These are phyloP conservation scores for Globisporangium sylvaticum DNA, from an alignment of 352 stramenopile genomes.

Conservation along the genomic window DNA sequence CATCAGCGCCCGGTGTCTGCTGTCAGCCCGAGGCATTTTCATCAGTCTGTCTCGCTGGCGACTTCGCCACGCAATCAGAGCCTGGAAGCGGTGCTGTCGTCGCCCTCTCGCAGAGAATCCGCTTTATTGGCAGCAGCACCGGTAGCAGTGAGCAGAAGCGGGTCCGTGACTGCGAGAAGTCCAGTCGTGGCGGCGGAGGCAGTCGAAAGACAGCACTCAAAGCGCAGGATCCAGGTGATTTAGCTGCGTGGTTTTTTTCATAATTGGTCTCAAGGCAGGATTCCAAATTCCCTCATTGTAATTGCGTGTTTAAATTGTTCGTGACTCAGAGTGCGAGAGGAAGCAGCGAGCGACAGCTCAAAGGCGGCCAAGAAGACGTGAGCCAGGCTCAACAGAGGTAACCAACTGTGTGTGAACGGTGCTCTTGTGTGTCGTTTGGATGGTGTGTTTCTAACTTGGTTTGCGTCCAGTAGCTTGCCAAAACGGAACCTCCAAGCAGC, in stretches of 20 bases:
- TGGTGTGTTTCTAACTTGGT: neutral
- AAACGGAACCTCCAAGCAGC: conserved; percentile 3
- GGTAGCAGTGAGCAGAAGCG: conserved; percentile 1
- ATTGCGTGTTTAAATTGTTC: neutral
- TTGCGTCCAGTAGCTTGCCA: neutral
- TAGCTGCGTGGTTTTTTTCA: neutral
- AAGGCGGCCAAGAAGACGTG: neutral
- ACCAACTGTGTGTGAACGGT: neutral
- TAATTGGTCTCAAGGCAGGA: neutral
- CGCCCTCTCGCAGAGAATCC: neutral
- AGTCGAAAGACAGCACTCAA: neutral
- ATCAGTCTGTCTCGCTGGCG: neutral
- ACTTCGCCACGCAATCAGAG: neutral
- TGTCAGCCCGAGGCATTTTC: neutral
- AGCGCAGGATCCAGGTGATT: conserved; percentile 3
- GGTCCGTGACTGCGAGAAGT: conserved; percentile 21
- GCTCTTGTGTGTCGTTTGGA: too few species aligned
- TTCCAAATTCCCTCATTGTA: too few species aligned
- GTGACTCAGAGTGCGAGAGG: conserved; percentile 28
- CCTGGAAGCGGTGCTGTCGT: neutral
- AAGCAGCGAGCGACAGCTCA: conserved; percentile 7
- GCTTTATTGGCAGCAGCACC: neutral
- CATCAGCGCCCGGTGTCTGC: conserved; percentile 3
- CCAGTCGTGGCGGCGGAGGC: neutral
- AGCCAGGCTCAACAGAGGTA: conserved; percentile 2